These are phyloP conservation scores for Piloderma croceum DNA, from an alignment of 768 basidiomycete genomes.

Conservation along the genomic window DNA sequence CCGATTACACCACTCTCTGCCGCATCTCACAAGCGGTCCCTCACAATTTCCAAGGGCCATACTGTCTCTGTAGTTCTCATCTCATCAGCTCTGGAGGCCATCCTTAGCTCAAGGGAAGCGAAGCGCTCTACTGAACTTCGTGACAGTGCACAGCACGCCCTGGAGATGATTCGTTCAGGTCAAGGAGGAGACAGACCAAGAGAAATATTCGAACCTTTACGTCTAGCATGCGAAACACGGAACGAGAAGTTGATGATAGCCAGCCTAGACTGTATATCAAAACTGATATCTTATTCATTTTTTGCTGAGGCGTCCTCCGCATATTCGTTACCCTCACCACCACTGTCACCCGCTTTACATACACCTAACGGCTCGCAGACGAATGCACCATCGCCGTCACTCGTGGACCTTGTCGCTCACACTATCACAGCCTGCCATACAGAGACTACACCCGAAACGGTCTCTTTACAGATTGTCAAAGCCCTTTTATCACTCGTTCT, in stretches of 20 bases:
- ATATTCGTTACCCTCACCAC: conserved; percentile 59
- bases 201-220: conserved; percentile 93
- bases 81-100: conserved; percentile 79
- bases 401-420: conserved; percentile 91
- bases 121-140: conserved; percentile 73
- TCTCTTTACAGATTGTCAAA: conserved; percentile 95
- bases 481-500: conserved; percentile 86
- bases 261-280: conserved; percentile 94
- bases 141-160: conserved; percentile 76
- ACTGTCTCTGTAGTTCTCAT: conserved; percentile 78
- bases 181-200: conserved; percentile 72
- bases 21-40: conserved; percentile 25
- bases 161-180: conserved; percentile 76
- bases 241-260: conserved; percentile 94
- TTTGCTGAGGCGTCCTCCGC: conserved; percentile 64
- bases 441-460: conserved; percentile 81
- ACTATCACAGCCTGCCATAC: conserved; percentile 91
- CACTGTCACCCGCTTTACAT: conserved; percentile 51
- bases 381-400: conserved; percentile 55
- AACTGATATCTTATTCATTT: conserved; percentile 96
- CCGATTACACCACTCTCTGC: conserved; percentile 13
- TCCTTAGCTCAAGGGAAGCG: conserved; percentile 84
- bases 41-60: conserved; percentile 47
- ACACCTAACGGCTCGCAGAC: conserved; percentile 40
- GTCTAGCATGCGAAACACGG: conserved; percentile 92